These are phyloP conservation scores for Aureobasidium sp. DNA, from an alignment of 2,329 filamentous ascomycete species.

Conservation along the genomic window DNA sequence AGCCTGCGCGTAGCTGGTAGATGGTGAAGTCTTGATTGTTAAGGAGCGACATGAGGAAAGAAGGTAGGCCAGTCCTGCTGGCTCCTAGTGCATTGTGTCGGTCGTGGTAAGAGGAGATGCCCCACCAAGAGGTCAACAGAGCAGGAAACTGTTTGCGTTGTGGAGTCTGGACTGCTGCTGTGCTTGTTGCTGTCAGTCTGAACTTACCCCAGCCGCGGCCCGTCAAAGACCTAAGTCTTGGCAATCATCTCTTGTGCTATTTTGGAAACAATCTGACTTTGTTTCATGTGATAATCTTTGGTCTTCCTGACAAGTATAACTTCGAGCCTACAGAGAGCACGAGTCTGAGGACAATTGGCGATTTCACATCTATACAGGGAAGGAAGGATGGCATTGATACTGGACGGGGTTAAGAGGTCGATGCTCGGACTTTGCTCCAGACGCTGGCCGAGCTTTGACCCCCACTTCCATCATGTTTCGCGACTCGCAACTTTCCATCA, in stretches of 20 bases:
- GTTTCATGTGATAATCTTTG: slow-evolving; percentile 21
- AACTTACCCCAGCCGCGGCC: slow-evolving; percentile 4
- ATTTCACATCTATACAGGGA: neutral
- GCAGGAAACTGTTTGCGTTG: neutral
- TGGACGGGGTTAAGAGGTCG: neutral
- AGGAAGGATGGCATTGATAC: neutral
- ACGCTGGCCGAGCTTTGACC: neutral
- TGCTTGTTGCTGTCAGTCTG: neutral
- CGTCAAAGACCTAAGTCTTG: neutral
- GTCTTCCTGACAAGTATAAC: slow-evolving; percentile 81
- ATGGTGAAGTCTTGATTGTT: slow-evolving; percentile 53
- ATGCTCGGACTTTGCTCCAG: neutral
- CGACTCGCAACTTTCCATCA: neutral
- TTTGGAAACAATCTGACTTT: neutral
- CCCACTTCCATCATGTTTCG: neutral
- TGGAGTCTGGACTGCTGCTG: neutral
- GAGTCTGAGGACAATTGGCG: neutral
- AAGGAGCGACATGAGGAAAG: slow-evolving; percentile 26
- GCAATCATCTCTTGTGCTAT: neutral
- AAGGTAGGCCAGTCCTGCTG: slow-evolving; percentile 14
- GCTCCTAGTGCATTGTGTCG: slow-evolving; percentile 2
- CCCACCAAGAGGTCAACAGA: neutral
- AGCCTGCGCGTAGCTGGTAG: slow-evolving; percentile 73
- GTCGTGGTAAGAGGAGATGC: too few relatives aligned
- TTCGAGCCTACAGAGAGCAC: slow-evolving; percentile 30